phyloP scores from a whole-genome alignment of 176 grass and related monocot species.

The Oryza glumipatula region DNA sequence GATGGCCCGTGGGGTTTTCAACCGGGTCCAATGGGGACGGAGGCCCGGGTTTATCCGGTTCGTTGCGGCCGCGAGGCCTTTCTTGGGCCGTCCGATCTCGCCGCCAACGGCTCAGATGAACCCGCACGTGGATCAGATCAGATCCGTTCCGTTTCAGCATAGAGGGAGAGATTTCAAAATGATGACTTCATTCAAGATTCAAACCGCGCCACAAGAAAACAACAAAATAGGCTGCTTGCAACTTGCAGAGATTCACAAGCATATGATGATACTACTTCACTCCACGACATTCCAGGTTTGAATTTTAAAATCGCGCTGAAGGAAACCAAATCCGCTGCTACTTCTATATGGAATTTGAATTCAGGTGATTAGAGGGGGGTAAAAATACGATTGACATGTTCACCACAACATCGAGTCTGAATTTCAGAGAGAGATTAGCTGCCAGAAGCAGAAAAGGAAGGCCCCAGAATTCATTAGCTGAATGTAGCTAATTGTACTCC shows the following conservation, averaged over 20 bases:
- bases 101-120: background rate
- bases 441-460: background rate
- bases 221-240: background rate
- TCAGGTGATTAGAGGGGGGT: conserved; percentile 9
- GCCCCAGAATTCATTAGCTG: background rate
- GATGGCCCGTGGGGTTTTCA: background rate
- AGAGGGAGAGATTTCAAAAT: background rate
- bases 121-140: background rate
- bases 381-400: conserved; percentile 17
- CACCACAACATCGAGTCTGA: conserved; percentile 17
- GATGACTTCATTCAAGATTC: background rate
- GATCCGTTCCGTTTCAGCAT: background rate
- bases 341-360: conserved; percentile 17
- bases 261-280: background rate
- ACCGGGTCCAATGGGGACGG: too few relatives aligned
- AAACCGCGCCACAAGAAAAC: background rate
- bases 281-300: background rate
- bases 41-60: background rate
- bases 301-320: background rate
- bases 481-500: background rate
- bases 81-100: background rate
- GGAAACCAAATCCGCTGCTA: too few relatives aligned
- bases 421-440: background rate
- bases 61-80: background rate
- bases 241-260: background rate